Evolutionary conservation across 352 stramenopile genomes (phyloP), one percentile per base, ranked within the genome.

Genomic region (Thalassiosira allenii): DNA sequence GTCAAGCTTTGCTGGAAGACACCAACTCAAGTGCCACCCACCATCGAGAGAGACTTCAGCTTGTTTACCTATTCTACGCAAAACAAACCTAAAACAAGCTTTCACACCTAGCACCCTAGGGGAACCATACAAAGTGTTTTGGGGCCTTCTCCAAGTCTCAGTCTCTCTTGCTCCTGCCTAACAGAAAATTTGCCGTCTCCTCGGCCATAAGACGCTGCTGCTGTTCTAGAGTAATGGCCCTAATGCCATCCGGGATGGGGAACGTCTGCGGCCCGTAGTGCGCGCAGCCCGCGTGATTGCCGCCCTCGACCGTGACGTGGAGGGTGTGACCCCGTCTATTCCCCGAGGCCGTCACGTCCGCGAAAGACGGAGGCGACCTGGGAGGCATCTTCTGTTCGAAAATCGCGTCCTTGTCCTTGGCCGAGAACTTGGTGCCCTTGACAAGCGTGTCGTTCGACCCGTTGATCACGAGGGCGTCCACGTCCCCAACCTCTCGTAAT

Each of bases 251-350:
- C 37, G 66, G 27, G 0, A 61, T 49, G 14, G 76, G 83, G 67
- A 80, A 91, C 11, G 67, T 83, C 40, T 89, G 83, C 34, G 83
- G 79, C 41, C 83, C 86, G 58, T 92, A 90, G 64, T 88, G 62
- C 11, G 74, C 87, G 74, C 82, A 92, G 56, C 83, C 81, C 17
- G 75, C 61, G 77, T 92, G 87, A 79, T 89, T 89, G 20, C 87
- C 83, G 41, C 83, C 87, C 20, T 82, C 41, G 33, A 89, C 72
- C 25, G 32, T 76, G 6, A 77, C 41, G 25, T 69, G n/a, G 49
- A 49, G 62, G 6, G 62, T 82, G 54, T 58, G 54, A 5, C 65
- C 69, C 58, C 41, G 27, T 22, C 53, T 41, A 5, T 51, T 49
- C 23, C 17, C 8, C 5, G 44, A n/a, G 14, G 25, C 9, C 17